Evolutionary conservation across 2,329 filamentous ascomycete species (phyloP), one percentile per base, ranked within the genome.

Genomic region (Cladophialophora psammophila): DNA sequence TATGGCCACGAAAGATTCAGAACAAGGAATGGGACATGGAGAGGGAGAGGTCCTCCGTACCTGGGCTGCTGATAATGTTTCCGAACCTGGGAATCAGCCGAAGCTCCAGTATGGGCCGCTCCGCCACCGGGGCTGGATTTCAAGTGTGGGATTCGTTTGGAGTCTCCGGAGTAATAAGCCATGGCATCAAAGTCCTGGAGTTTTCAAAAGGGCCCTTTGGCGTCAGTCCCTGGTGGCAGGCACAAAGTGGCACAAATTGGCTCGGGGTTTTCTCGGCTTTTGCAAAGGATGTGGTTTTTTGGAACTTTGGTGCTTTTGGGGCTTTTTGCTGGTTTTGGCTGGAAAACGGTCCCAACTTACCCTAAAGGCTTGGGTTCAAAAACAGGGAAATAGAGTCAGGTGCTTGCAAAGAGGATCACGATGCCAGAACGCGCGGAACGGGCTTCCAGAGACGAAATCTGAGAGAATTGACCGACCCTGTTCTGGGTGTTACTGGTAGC

Each of bases 1-100:
- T 26, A 48, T 26, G 53, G 60, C 45, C 60, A 55, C 20, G 32
- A 35, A 62, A 48, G 20, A 62, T 48, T 62, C 48, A 62, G 60
- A 48, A 32, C 38, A 45, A n/a, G 20, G 12, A 26, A 26, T 31
- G 34, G 38, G 35, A 38, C 38, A 32, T 13, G 12, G 18, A 26
- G 12, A 26, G 45, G 13, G 20, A 12, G 15, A 12, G 45, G 18
- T 26, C 18, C 20, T 5, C 10, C 9, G 20, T 50, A 50, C 45
- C 45, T 50, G 2, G 18, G 12, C 7, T 5, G 45, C 12, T 18
- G 18, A 50, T 12, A 8, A 18, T 50, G 45, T 12, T 50, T 26
- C 3, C 18, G 45, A 9, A 26, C 18, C 18, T 3, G 5, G 8
- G 8, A 50, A 12, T 50, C 18, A 50, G 45, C 45, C 7, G 45